Conservation (phyloP, 331 rosid species). For the Cucumis variabilis region DNA sequence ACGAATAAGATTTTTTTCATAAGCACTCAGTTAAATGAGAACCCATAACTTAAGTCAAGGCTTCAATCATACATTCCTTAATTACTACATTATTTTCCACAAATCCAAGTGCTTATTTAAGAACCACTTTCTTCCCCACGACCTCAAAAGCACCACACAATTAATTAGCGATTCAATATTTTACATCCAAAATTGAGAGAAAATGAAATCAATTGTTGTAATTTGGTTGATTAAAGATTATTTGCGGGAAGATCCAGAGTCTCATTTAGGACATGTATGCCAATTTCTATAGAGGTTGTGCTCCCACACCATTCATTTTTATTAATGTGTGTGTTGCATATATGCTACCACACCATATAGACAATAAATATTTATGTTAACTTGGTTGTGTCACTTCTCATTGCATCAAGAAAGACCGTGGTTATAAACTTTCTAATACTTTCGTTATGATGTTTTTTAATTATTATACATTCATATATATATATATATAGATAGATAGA, state of each 20-base stretch:
- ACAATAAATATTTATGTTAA: slow-evolving; percentile 42
- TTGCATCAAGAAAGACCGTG: slow-evolving; percentile 40
- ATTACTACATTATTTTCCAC: background rate
- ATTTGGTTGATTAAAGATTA: slow-evolving; percentile 28
- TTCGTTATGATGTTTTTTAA: background rate
- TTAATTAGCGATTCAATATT: no score
- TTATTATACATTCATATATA: no score
- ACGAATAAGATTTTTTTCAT: no score
- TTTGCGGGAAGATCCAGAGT: slow-evolving; percentile 25
- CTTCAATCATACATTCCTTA: background rate
- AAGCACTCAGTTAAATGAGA: background rate
- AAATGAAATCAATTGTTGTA: background rate
- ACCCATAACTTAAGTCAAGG: background rate
- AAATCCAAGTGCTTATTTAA: background rate
- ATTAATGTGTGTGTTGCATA: no score
- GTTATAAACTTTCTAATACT: background rate
- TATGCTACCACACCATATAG: no score
- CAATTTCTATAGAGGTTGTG: slow-evolving; percentile 47
- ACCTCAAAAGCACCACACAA: background rate
- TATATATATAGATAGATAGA: no score
- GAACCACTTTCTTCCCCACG: background rate
- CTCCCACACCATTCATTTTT: slow-evolving; percentile 34
- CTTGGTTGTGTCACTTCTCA: slow-evolving; percentile 47
- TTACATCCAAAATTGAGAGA: background rate
- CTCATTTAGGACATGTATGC: slow-evolving; percentile 44